Conservation (phyloP, 1,284 basidiomycete genomes). For the Rhodotorula sp. region DNA sequence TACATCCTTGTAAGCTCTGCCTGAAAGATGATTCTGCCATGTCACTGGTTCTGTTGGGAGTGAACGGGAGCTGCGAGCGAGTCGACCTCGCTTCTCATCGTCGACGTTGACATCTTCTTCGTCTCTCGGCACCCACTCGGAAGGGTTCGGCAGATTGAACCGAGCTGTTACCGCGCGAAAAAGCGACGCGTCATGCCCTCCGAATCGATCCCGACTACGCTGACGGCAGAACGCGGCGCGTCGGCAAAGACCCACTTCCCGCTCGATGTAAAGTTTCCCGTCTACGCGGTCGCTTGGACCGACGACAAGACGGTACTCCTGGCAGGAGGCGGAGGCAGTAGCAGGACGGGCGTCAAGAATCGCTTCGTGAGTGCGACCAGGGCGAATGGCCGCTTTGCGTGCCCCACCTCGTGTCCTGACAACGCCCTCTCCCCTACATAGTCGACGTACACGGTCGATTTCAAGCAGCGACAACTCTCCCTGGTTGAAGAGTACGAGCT, state of each 20-base stretch:
- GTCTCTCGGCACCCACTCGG: not conserved
- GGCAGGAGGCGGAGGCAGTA: conserved; percentile 82
- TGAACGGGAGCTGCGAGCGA: not conserved
- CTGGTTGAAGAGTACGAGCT: conserved; percentile 69
- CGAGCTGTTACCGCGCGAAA: not conserved
- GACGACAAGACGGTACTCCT: conserved; percentile 67
- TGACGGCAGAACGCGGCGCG: conserved; percentile 21
- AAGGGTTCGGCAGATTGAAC: not conserved
- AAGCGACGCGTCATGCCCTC: conserved; percentile 9
- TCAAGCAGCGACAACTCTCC: conserved; percentile 53
- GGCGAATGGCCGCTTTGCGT: not conserved
- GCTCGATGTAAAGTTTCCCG: conserved; percentile 45
- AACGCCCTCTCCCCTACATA: not conserved
- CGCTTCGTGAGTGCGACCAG: conserved; percentile 65
- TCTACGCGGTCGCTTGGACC: conserved; percentile 82
- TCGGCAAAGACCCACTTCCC: conserved; percentile 21
- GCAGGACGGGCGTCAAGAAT: conserved; percentile 82
- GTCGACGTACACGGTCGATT: conserved; percentile 36
- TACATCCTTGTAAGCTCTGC: conserved; percentile 26
- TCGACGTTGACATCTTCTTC: not conserved
- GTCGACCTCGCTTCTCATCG: too few relatives aligned
- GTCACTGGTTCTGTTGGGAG: not conserved
- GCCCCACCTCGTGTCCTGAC: not conserved
- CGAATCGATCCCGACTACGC: conserved; percentile 3
- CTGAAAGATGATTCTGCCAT: conserved; percentile 24